Conservation (phyloP, 768 basidiomycete genomes). For the Boletales sp. region DNA sequence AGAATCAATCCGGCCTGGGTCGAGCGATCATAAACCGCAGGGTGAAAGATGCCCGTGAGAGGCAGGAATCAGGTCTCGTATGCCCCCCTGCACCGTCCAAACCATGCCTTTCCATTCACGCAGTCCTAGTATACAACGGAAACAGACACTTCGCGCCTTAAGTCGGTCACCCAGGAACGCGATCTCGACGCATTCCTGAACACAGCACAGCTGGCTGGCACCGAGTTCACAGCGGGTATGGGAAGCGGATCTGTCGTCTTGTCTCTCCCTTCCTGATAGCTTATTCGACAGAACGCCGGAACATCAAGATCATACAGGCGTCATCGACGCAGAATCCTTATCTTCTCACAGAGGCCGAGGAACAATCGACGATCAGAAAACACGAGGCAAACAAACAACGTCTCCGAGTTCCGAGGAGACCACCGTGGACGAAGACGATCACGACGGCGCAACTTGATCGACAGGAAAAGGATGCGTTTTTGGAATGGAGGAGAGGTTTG, state of each 20-base stretch:
- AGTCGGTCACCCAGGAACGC: constrained; percentile 92
- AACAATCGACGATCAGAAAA: constrained; percentile 66
- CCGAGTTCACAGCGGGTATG: constrained; percentile 93
- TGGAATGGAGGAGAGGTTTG: constrained; percentile 89
- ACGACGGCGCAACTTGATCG: constrained; percentile 76
- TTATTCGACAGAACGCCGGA: constrained; percentile 58
- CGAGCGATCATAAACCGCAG: constrained; percentile 93
- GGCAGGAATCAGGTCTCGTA: constrained; percentile 56
- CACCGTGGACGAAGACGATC: constrained; percentile 84
- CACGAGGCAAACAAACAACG: constrained; percentile 71
- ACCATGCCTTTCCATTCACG: background rate
- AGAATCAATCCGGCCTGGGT: constrained; percentile 81
- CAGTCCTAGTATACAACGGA: constrained; percentile 65
- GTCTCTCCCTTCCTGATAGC: background rate
- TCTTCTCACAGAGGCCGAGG: constrained; percentile 79
- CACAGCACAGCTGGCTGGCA: constrained; percentile 91
- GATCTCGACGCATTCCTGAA: constrained; percentile 96
- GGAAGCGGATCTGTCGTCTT: background rate
- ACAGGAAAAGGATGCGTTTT: constrained; percentile 85
- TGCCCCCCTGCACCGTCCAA: constrained; percentile 21
- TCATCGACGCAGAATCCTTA: constrained; percentile 72
- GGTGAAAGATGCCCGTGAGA: constrained; percentile 38
- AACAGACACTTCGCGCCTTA: constrained; percentile 64
- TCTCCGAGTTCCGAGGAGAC: constrained; percentile 85
- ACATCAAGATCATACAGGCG: constrained; percentile 72